Evolutionary conservation across 2,329 filamentous ascomycete genomes (phyloP), one percentile per base, ranked within the genome.

Genomic region (Ceratocystis smalleyi): DNA sequence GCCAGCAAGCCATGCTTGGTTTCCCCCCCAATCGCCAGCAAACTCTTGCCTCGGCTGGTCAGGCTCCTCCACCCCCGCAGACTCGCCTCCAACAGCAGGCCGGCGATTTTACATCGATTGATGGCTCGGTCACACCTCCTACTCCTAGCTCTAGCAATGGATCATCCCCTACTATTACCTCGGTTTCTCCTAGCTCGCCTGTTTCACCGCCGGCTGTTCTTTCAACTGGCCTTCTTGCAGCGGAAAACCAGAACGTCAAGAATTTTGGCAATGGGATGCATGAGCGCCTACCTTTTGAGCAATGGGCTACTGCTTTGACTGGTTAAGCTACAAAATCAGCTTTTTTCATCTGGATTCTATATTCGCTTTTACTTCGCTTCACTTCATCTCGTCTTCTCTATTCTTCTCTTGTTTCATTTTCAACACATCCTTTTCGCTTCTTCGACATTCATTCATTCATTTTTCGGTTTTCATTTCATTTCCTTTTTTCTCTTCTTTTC

Each of bases 171-270:
- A 73, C 74, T 47, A 73, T 72, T 59, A 72, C 74, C 61, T 74
- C 76, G 59, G 71, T 75, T 59, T 78, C 80, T 35, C 75, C 79
- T 49, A 75, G 77, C 15, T 74, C 80, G 55, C 70, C 73, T 65
- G 78, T 81, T 68, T 72, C 75, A 62, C 73, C 77, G 19, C 43
- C 65, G 32, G 43, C 43, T 55, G 35, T 61, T 1, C 43, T 67
- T 19, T 61, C 65, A 10, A 65, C 60, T 30, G 63, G 60, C 24
- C 62, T 64, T 17, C 40, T 59, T 15, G 27, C 45, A 12, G 22
- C 64, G 17, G 32, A 55, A 40, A 57, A 32, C 27, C 60, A 66
- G 61, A 54, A 32, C n/a, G 27, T 64, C 19, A 66, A 62, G 24
- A 49, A 62, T 43, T 62, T 49, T 12, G 59, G 64, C 22, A 61